Conservation (phyloP, 2,329 filamentous ascomycete genomes). For the Colletotrichum nymphaeae region DNA sequence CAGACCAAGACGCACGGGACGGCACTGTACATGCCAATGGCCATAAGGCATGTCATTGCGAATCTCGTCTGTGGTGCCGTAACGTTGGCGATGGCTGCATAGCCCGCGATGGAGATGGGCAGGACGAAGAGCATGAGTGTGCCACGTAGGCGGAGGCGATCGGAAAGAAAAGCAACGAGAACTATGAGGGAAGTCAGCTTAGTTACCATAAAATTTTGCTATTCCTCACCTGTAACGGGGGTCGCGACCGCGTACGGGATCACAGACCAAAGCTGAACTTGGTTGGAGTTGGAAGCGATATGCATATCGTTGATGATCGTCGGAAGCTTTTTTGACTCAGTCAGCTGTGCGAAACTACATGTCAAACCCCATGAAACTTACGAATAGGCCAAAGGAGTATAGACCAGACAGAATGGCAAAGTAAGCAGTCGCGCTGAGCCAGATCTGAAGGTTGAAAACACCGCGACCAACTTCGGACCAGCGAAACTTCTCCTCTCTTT, state of each 20-base stretch:
- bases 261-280: constrained; percentile 72
- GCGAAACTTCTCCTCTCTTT: constrained; percentile 59
- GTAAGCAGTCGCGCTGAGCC: constrained; percentile 72
- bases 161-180: constrained; percentile 66
- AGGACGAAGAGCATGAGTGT: constrained; percentile 72
- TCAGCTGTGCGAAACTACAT: background rate
- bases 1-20: constrained; percentile 73
- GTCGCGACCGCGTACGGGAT: constrained; percentile 73
- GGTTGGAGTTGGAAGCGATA: constrained; percentile 64
- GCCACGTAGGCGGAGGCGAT: constrained; percentile 69
- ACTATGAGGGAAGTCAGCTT: constrained; percentile 45
- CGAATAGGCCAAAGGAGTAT: constrained; percentile 74
- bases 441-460: constrained; percentile 69
- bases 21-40: constrained; percentile 71
- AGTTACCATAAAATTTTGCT: accelerated
- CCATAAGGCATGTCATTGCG: constrained; percentile 76
- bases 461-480: constrained; percentile 74
- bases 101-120: constrained; percentile 73
- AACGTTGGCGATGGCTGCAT: constrained; percentile 71
- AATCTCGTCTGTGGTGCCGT: constrained; percentile 65
- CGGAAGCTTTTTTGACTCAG: constrained; percentile 57
- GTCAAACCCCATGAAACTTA: constrained; percentile 44
- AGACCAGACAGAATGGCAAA: constrained; percentile 69
- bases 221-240: constrained; percentile 59
- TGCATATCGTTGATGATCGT: constrained; percentile 71